Evolutionary conservation across 345 rosid species (phyloP).

Genomic region (Boechera divaricarpa): DNA sequence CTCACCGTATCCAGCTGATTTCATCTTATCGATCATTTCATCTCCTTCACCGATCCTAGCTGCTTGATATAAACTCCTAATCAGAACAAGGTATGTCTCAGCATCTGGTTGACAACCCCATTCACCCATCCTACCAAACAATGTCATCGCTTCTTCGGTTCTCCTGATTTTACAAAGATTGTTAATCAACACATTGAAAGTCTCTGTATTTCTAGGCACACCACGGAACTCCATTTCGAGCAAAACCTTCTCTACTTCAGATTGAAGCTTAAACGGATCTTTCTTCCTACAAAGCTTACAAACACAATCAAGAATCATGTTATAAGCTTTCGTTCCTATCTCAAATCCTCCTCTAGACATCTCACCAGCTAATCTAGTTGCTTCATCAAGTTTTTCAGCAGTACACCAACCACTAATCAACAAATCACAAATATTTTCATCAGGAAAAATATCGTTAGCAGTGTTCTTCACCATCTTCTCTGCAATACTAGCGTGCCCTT

Average conservation of each 20-base stretch:
- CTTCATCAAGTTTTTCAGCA: slow-evolving; percentile 87
- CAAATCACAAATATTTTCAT: slow-evolving; percentile 77
- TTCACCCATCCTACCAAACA: slow-evolving; percentile 80
- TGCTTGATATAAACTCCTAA: slow-evolving; percentile 83
- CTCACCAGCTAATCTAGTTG: slow-evolving; percentile 83
- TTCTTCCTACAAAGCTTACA: slow-evolving; percentile 87
- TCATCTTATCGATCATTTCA: slow-evolving; percentile 91
- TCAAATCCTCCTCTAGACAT: slow-evolving; percentile 97
- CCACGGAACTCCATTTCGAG: slow-evolving; percentile 87
- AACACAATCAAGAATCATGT: slow-evolving; percentile 81
- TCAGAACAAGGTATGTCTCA: slow-evolving; percentile 67
- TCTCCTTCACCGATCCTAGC: slow-evolving; percentile 93
- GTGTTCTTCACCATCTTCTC: slow-evolving; percentile 86
- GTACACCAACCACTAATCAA: slow-evolving; percentile 92
- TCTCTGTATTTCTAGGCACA: slow-evolving; percentile 82
- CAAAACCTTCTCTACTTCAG: slow-evolving; percentile 79
- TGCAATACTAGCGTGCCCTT: slow-evolving; percentile 71
- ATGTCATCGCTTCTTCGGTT: slow-evolving; percentile 76
- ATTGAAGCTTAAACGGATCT: slow-evolving; percentile 70
- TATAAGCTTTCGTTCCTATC: slow-evolving; percentile 70
- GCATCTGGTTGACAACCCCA: slow-evolving; percentile 83
- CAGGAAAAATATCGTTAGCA: slow-evolving; percentile 89
- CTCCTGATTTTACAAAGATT: slow-evolving; percentile 84
- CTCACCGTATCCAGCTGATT: slow-evolving; percentile 68
- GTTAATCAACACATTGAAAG: slow-evolving; percentile 77